phyloP scores from a whole-genome alignment of 2,329 filamentous ascomycete genomes.

The Trichoderma sp. region DNA sequence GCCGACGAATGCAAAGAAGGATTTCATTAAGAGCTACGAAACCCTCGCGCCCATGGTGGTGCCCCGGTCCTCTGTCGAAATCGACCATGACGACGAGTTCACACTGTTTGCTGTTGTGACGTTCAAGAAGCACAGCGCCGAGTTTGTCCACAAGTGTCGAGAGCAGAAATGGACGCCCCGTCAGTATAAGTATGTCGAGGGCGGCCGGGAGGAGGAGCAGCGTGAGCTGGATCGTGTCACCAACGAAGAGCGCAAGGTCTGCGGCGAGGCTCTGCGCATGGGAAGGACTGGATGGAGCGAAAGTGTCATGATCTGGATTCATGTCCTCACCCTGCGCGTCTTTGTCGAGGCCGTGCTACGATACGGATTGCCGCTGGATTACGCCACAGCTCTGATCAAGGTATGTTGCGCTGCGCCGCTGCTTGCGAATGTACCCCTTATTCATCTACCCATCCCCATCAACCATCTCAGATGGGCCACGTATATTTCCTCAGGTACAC shows the following conservation, averaged over 20 bases:
- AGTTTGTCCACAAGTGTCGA: constrained; percentile 89
- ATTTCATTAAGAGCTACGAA: constrained; percentile 89
- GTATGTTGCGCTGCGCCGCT: constrained; percentile 52
- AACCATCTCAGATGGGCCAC: not conserved
- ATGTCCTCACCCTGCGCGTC: constrained; percentile 85
- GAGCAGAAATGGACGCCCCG: constrained; percentile 94
- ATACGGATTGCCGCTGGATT: constrained; percentile 90
- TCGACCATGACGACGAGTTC: constrained; percentile 88
- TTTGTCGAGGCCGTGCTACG: constrained; percentile 98
- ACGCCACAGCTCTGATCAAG: constrained; percentile 81
- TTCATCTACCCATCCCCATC: not conserved
- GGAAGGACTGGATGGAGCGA: constrained; percentile 94
- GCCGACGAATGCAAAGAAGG: constrained; percentile 76
- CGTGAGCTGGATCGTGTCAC: constrained; percentile 80
- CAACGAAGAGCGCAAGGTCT: constrained; percentile 86
- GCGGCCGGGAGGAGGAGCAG: constrained; percentile 84
- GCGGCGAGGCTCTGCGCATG: constrained; percentile 86
- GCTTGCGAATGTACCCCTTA: not conserved
- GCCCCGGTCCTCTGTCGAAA: constrained; percentile 77
- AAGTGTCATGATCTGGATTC: constrained; percentile 93
- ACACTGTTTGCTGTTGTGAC: constrained; percentile 83
- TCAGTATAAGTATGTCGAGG: constrained; percentile 91
- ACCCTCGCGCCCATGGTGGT: constrained; percentile 89
- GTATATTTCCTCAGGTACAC: not conserved
- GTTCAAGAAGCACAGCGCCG: constrained; percentile 86